Evolutionary conservation across 495 filamentous ascomycete species (phyloP), one percentile per base, ranked within the genome.

Genomic region (Parmelia sp.): DNA sequence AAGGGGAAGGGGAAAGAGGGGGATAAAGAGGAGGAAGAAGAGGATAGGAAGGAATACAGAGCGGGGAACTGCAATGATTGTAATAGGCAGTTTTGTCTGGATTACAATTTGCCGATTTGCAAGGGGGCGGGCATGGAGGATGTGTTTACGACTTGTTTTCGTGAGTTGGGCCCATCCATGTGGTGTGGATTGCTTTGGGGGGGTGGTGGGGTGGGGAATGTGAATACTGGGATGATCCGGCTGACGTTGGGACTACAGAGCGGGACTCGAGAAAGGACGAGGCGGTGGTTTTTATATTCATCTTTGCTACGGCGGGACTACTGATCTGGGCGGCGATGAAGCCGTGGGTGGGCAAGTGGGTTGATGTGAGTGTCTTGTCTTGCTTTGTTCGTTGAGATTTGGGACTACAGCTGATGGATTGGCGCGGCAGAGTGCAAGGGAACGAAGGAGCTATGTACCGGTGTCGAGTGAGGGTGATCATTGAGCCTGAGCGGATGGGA

Each of bases 221-320:
- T 44, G 15, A 6, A 8, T 19, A 10, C 11, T 10, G 61, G 19
- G 25, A n/a, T 33, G 14, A 1, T 6, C 2, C 49, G 35, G 57
- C 53, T 69, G 62, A 70, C 67, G 47, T 67, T 61, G 25, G 25
- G 61, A 29, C 29, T 36, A 29, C 65, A 88, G 86, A 96, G 74
- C 82, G 93, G 65, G 93, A 97, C 73, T 92, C 89, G 36, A 78
- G 82, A 62, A 96, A 96, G 75, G 93, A 96, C 70, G 82, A 91
- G 74, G 82, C 92, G 39, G 92, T 98, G 33, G 92, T 98, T 0
- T 89, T 92, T 72, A 88, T 92, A 8, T 98, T 98, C 72, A 91
- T 98, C 31, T 75, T 92, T 63, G 88, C 90, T 40, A 97, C 92
- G 8, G 80, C 85, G n/a, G 90, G 90, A 4, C 72, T 98, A 66